phyloP scores from a whole-genome alignment of 2,329 filamentous ascomycete species.

The Xylaria sp. region DNA sequence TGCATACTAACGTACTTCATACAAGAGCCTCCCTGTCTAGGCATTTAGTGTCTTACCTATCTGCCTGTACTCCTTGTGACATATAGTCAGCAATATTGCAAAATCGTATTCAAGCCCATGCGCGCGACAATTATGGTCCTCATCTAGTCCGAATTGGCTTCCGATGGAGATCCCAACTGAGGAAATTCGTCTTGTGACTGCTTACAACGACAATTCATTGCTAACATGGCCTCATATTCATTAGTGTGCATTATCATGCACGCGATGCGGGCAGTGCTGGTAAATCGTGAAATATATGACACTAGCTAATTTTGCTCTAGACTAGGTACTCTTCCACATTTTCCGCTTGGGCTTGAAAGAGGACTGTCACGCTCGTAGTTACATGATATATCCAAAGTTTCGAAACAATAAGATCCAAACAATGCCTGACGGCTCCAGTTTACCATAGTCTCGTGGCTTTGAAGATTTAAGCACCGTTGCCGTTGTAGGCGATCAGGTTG shows the following conservation, averaged over 20 bases:
- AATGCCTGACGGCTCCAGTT: neutral
- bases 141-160: neutral
- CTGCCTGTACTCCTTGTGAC: too few species aligned
- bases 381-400: neutral
- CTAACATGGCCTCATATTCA: neutral
- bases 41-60: too few species aligned
- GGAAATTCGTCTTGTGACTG: neutral
- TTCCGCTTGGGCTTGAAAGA: neutral
- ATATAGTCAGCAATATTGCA: neutral
- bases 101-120: neutral
- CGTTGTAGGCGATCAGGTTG: conserved; percentile 46
- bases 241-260: neutral
- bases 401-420: neutral
- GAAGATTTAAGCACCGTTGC: conserved; percentile 42
- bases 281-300: conserved; percentile 5
- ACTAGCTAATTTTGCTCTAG: conserved; percentile 14
- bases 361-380: neutral
- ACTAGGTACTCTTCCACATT: neutral
- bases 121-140: neutral
- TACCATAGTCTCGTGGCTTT: neutral
- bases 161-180: neutral
- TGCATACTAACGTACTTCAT: too few species aligned
- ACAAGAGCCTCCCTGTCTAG: too few species aligned
- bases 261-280: neutral
- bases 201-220: neutral